Evolutionary conservation across 2,329 filamentous ascomycete genomes (phyloP).

Genomic region (Calonectria ilicicola): DNA sequence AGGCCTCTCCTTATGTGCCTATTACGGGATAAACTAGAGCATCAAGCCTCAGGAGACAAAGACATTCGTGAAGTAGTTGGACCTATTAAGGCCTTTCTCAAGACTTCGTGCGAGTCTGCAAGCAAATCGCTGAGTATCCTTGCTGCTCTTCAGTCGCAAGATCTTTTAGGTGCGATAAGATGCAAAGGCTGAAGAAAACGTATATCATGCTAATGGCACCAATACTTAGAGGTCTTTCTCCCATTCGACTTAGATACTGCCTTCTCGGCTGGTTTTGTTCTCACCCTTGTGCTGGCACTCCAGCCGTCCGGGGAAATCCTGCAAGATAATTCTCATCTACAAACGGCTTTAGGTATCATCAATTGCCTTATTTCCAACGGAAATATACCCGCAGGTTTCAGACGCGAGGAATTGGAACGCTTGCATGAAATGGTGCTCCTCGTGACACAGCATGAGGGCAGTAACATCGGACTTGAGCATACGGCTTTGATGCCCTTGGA

Average conservation of each 20-base stretch:
- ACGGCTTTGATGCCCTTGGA: background rate
- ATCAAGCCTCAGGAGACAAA: background rate
- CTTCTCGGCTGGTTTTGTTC: constrained; percentile 20
- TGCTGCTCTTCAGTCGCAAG: constrained; percentile 4
- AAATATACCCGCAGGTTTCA: constrained; percentile 9
- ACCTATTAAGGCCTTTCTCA: constrained; percentile 17
- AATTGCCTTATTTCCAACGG: background rate
- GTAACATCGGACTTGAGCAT: background rate
- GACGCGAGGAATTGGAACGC: constrained; percentile 2
- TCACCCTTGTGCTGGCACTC: constrained; percentile 6
- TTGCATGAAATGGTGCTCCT: constrained; percentile 14
- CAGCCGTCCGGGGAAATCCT: background rate
- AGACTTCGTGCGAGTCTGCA: constrained; percentile 13
- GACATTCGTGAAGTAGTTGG: background rate
- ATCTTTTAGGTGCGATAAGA: constrained; percentile 4
- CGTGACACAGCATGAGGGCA: background rate
- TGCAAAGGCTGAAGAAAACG: background rate
- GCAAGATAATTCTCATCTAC: background rate
- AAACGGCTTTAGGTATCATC: background rate
- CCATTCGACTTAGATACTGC: constrained; percentile 19
- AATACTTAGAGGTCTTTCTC: constrained; percentile 7
- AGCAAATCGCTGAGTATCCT: constrained; percentile 12
- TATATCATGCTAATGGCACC: background rate
- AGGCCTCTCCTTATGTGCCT: constrained; percentile 16
- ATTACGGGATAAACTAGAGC: constrained; percentile 9